Evolutionary conservation across 2,329 filamentous ascomycete genomes (phyloP).

Genomic region (Cladosporium sp.): DNA sequence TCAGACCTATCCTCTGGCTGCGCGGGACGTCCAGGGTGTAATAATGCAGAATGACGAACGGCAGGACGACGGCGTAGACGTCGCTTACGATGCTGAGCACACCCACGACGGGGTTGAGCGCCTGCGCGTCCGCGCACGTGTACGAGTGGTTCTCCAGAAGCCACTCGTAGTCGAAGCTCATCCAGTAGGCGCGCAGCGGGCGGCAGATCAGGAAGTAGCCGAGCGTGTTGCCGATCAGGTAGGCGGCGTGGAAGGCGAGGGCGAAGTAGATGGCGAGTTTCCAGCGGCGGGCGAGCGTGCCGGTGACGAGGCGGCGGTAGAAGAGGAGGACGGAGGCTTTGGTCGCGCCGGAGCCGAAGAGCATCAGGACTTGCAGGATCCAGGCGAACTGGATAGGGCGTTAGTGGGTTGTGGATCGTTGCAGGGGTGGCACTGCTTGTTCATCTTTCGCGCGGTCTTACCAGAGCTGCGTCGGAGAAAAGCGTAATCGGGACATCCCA

Average conservation of each 20-base stretch:
- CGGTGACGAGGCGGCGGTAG: constrained; percentile 23
- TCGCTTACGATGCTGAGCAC: constrained; percentile 22
- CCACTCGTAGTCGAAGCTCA: constrained; percentile 15
- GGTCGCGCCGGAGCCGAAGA: constrained; percentile 19
- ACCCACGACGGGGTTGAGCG: constrained; percentile 15
- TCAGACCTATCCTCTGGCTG: constrained; percentile 22
- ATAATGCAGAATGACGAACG: constrained; percentile 22
- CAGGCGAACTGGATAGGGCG: constrained; percentile 13
- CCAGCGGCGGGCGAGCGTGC: constrained; percentile 18
- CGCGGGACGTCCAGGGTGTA: constrained; percentile 20
- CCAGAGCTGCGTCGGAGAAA: constrained; percentile 18
- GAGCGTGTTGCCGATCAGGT: constrained; percentile 19
- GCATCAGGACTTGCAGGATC: constrained; percentile 24
- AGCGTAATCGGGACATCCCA: constrained; percentile 21
- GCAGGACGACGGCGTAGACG: constrained; percentile 22
- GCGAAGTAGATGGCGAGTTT: constrained; percentile 20
- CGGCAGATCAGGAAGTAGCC: constrained; percentile 20
- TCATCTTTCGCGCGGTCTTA: constrained; percentile 14
- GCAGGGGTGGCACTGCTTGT: too few relatives aligned
- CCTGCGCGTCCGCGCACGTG: constrained; percentile 16
- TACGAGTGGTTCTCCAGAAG: constrained; percentile 2
- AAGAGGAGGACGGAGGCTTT: constrained; percentile 27
- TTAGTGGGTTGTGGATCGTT: neutral
- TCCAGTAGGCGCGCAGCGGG: constrained; percentile 24
- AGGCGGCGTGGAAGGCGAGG: constrained; percentile 19